Percentiles rank a stretch among this genome's conserved stretches.
These are phyloP conservation scores for Elongisporangium undulatum DNA, from an alignment of 352 stramenopile species.

Conservation along the genomic window DNA sequence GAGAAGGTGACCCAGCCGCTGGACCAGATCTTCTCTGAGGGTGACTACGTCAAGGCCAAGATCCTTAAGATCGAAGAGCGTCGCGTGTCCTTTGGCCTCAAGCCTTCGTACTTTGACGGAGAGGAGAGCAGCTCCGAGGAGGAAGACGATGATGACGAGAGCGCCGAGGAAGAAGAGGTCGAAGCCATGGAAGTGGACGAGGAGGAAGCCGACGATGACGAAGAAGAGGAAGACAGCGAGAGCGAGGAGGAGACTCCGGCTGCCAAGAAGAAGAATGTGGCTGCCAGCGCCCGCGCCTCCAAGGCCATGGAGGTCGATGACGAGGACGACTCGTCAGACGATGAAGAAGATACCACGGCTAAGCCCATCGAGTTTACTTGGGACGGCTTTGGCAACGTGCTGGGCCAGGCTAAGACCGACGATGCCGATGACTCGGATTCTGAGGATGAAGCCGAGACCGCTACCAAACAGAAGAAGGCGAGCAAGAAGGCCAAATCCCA, in stretches of 20 bases:
- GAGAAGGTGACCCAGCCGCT: conserved; percentile 92
- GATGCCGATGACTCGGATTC: conserved; percentile 42
- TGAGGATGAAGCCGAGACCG: conserved; percentile 32
- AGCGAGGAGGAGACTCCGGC: conserved; percentile 7
- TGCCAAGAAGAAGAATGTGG: conserved; percentile 22
- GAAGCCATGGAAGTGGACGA: conserved; percentile 40
- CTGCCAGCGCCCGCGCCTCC: conserved; percentile 28
- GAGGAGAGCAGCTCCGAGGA: conserved; percentile 89
- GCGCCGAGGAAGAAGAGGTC: conserved; percentile 40
- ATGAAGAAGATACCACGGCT: conserved; percentile 20
- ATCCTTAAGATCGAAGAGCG: conserved; percentile 93
- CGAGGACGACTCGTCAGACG: conserved; percentile 57
- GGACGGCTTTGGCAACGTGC: conserved; percentile 81
- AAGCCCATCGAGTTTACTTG: conserved; percentile 78
- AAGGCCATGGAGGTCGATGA: conserved; percentile 39
- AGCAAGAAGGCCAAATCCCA: conserved; percentile 89
- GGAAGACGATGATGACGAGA: conserved; percentile 72
- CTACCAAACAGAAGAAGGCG: conserved; percentile 76
- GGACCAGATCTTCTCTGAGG: conserved; percentile 91
- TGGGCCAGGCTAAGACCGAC: conserved; percentile 44
- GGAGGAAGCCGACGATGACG: conserved; percentile 40
- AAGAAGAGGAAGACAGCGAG: conserved; percentile 20
- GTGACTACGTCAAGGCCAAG: conserved; percentile 97
- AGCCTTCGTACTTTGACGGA: conserved; percentile 95
- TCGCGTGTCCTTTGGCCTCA: conserved; percentile 93